A percentile compares a stretch with the other conserved stretches of the same genome.
Conservation (phyloP, 2,329 filamentous ascomycete species). For the Cytospora mali region DNA sequence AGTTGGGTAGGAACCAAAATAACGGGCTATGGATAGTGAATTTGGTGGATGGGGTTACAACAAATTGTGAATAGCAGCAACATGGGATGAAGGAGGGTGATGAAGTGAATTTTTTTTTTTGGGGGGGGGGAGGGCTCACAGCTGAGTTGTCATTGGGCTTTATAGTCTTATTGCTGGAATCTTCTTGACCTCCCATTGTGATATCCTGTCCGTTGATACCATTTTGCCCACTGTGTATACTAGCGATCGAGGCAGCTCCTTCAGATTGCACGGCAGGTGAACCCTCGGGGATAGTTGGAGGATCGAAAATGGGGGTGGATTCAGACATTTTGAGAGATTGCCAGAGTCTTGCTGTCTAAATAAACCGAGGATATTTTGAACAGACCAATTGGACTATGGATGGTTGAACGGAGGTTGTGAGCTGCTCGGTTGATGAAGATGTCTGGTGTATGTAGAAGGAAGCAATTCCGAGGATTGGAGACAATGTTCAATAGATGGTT, state of each 20-base stretch:
- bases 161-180: slow-evolving; percentile 6
- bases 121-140: slow-evolving; percentile 11
- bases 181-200: slow-evolving; percentile 18
- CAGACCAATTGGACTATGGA: background rate
- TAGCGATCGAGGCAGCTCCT: background rate
- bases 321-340: slow-evolving; percentile 15
- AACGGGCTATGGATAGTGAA: too few relatives aligned
- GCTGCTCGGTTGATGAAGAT: background rate
- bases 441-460: background rate
- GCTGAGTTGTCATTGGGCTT: slow-evolving; percentile 5
- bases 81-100: background rate
- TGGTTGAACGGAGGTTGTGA: too few relatives aligned
- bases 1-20: background rate
- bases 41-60: background rate
- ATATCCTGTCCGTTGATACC: slow-evolving; percentile 18
- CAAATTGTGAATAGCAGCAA: background rate
- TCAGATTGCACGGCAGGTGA: slow-evolving; percentile 1
- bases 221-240: slow-evolving; percentile 2
- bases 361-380: too few relatives aligned
- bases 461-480: background rate
- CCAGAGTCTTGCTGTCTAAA: background rate
- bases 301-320: slow-evolving; percentile 9
- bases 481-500: background rate
- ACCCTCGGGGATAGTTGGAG: slow-evolving; percentile 7
- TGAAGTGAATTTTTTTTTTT: too few relatives aligned